phyloP scores from a whole-genome alignment of 23 red algal species.

The Gracilariopsis chorda region DNA sequence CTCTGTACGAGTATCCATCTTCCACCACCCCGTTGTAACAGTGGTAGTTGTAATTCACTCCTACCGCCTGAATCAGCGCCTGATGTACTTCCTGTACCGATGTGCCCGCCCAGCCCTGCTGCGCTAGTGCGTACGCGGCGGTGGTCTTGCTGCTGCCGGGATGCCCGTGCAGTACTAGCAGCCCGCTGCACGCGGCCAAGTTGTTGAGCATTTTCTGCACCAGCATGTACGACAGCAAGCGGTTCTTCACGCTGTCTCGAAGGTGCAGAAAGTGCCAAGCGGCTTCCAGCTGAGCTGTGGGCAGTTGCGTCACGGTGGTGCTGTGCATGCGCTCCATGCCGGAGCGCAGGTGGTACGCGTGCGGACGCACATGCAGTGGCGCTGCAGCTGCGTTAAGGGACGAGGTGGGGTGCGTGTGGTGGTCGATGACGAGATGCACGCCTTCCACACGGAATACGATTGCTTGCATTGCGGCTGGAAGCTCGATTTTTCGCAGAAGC shows the following conservation, averaged over 20 bases:
- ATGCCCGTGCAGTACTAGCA: conserved; percentile 66
- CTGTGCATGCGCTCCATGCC: background rate
- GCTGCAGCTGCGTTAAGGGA: too few species aligned
- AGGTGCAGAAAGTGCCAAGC: background rate
- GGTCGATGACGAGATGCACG: too few species aligned
- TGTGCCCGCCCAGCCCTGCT: too few species aligned
- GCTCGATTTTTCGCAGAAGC: too few species aligned
- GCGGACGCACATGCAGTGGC: background rate
- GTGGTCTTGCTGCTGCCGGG: conserved; percentile 80
- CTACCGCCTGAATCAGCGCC: too few species aligned
- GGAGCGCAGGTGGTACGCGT: background rate
- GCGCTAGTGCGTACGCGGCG: conserved; percentile 30
- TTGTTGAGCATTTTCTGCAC: background rate
- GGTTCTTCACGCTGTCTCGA: background rate
- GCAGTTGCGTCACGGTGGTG: background rate
- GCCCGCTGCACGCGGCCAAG: background rate
- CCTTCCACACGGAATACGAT: too few species aligned
- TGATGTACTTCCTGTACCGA: too few species aligned
- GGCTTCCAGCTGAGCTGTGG: background rate
- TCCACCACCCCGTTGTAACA: too few species aligned
- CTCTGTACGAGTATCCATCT: too few species aligned
- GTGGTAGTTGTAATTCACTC: too few species aligned
- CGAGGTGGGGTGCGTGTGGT: too few species aligned
- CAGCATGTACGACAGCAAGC: background rate
- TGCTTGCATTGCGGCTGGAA: too few species aligned